Conservation (phyloP, 345 rosid species). For the Aethionema arabicum region DNA sequence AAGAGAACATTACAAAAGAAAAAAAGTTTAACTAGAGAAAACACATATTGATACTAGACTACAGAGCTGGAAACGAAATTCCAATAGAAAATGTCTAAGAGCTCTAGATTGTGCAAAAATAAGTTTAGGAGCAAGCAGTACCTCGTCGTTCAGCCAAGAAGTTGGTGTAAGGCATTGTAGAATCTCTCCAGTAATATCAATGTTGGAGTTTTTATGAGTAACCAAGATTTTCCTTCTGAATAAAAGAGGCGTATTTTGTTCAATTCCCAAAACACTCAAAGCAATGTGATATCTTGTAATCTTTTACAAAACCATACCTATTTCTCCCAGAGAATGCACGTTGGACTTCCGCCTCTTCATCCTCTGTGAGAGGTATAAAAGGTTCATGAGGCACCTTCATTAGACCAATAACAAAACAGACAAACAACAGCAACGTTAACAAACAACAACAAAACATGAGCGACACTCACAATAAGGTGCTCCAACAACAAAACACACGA, state of each 20-base stretch:
- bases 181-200: slow-evolving; percentile 77
- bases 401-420: slow-evolving; percentile 33
- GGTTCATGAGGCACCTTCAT: slow-evolving; percentile 61
- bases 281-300: slow-evolving; percentile 3
- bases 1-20: slow-evolving; percentile 11
- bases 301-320: slow-evolving; percentile 45
- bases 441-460: slow-evolving; percentile 10
- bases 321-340: slow-evolving; percentile 52
- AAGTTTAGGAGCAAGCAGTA: slow-evolving; percentile 27
- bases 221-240: slow-evolving; percentile 64
- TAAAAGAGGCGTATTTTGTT: slow-evolving; percentile 18
- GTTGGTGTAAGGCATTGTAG: slow-evolving; percentile 76
- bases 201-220: slow-evolving; percentile 58
- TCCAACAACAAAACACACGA: slow-evolving; percentile 5
- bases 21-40: not conserved
- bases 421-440: slow-evolving; percentile 17
- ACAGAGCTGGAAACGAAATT: not conserved
- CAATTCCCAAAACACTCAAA: slow-evolving; percentile 1
- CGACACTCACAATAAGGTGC: not conserved
- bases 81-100: not conserved
- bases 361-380: slow-evolving; percentile 69
- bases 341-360: slow-evolving; percentile 61
- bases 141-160: slow-evolving; percentile 98
- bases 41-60: no score
- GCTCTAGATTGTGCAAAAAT: not conserved